Base-by-base conservation (phyloP, 345 rosid species). In the Anacardium occidentale region DNA sequence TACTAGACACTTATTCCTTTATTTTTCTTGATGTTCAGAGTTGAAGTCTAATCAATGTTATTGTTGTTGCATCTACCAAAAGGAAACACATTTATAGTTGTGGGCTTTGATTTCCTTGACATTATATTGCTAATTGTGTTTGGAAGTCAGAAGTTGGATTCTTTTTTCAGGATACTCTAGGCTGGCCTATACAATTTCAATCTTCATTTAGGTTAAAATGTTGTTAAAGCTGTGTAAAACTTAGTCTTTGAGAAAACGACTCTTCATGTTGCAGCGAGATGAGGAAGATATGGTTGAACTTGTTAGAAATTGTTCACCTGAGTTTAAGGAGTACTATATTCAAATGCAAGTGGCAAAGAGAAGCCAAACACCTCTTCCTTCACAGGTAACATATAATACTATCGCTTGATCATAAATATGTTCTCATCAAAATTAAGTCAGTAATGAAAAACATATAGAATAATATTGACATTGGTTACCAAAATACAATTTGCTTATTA, bases 331-430 rank as follows among this genome's bases (percentile, higher is more conserved):
- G 81, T 94, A 92, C 74, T 92, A 91, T 78, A 78, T 92, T 53
- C 98, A 94, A 81, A 94, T 94, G 97, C 94, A 94, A 79, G 90
- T 90, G 48, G 90, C 97, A 66, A 92, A 92, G 84, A 86, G 98
- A 84, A 89, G 97, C 81, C 97, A 94, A 82, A 89, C 92, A 47
- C 97, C 98, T 47, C 89, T 85, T 79, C 97, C 91, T 64, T 88
- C 97, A 4, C 89, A 92, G 92, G 97, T 92, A 84, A 75, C 52
- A 34, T 66, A 34, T 15, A 59, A 29, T 66, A 45, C 77, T 70
- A 18, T 20, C 57, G 45, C 25, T 34, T 32, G 10, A 40, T 25
- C 13, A 22, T 12, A 20, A 59, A 22, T 10, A 42, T 18, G 15
- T 15, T 12, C 10, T 1, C 42, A 37, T 37, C 42, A 37, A 37